Evolutionary conservation across 768 basidiomycete species (phyloP).

Genomic region (Mycena filopes): DNA sequence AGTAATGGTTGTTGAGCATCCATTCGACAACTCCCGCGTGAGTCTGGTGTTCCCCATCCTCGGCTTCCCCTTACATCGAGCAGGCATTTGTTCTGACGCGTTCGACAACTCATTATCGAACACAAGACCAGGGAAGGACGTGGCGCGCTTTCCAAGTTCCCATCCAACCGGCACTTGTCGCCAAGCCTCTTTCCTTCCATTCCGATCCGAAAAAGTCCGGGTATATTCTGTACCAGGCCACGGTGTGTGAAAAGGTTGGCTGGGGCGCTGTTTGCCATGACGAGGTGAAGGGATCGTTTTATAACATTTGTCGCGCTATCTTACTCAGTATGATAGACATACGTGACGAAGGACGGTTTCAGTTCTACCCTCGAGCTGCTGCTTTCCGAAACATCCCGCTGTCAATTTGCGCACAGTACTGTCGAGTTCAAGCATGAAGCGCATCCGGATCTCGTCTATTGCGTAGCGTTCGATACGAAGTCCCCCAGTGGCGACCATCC

Average conservation of each 20-base stretch:
- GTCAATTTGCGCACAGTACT: conserved; percentile 91
- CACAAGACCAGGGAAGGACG: conserved; percentile 86
- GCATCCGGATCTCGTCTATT: conserved; percentile 82
- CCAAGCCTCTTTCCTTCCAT: conserved; percentile 87
- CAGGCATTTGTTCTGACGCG: conserved; percentile 91
- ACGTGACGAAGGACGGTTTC: conserved; percentile 91
- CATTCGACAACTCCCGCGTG: conserved; percentile 82
- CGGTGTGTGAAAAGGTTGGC: conserved; percentile 62
- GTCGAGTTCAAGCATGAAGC: conserved; percentile 85
- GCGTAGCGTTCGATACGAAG: conserved; percentile 84
- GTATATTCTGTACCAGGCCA: conserved; percentile 84
- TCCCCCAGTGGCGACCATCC: conserved; percentile 58
- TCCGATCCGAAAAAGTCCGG: conserved; percentile 76
- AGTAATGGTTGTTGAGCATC: conserved; percentile 84
- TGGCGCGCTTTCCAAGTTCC: conserved; percentile 88
- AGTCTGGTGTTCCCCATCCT: conserved; percentile 42
- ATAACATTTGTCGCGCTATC: background rate
- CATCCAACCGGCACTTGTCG: conserved; percentile 63
- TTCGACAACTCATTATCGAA: conserved; percentile 84
- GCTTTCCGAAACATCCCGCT: conserved; percentile 76
- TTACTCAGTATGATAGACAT: conserved; percentile 66
- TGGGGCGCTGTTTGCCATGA: conserved; percentile 76
- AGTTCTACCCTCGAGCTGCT: conserved; percentile 65
- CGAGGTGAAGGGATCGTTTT: conserved; percentile 71
- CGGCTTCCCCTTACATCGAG: conserved; percentile 2